These are phyloP conservation scores for Psilocybe sp. DNA, from an alignment of 768 basidiomycete genomes.

Conservation along the genomic window DNA sequence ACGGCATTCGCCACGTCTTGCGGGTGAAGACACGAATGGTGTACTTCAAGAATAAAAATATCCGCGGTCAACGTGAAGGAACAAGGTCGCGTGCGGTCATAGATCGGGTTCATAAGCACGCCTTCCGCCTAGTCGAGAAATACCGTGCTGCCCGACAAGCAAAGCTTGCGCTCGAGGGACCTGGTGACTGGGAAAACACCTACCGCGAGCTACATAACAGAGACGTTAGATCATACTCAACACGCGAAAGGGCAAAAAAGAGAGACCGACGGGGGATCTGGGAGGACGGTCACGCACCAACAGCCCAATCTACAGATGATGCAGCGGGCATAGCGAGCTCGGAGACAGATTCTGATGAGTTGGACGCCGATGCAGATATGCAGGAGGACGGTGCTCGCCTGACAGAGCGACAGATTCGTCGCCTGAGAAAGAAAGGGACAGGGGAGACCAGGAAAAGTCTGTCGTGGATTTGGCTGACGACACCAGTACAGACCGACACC, in stretches of 20 bases:
- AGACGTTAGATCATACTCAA: conserved; percentile 8
- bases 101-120: neutral
- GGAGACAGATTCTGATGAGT: neutral
- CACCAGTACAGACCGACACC: too few relatives aligned
- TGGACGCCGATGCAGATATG: neutral
- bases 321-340: too few relatives aligned
- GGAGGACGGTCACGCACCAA: conserved; percentile 1
- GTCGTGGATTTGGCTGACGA: conserved; percentile 13
- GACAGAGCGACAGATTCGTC: neutral
- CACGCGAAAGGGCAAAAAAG: conserved; percentile 1
- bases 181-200: conserved; percentile 6
- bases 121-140: neutral
- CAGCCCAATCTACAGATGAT: too few relatives aligned
- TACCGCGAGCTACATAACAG: conserved; percentile 4
- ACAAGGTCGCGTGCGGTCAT: conserved; percentile 3
- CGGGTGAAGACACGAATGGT: conserved; percentile 17
- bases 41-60: conserved; percentile 17
- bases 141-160: conserved; percentile 3
- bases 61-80: conserved; percentile 10
- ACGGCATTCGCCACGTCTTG: conserved; percentile 12
- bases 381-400: neutral
- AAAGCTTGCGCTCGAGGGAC: conserved; percentile 1
- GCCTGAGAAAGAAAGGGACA: conserved; percentile 14
- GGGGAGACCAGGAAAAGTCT: conserved; percentile 7
- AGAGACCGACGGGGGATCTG: neutral